Percentiles rank a stretch among this genome's conserved stretches.
Evolutionary conservation across 768 basidiomycete species (phyloP).

Genomic region (Mycena epipterygia): DNA sequence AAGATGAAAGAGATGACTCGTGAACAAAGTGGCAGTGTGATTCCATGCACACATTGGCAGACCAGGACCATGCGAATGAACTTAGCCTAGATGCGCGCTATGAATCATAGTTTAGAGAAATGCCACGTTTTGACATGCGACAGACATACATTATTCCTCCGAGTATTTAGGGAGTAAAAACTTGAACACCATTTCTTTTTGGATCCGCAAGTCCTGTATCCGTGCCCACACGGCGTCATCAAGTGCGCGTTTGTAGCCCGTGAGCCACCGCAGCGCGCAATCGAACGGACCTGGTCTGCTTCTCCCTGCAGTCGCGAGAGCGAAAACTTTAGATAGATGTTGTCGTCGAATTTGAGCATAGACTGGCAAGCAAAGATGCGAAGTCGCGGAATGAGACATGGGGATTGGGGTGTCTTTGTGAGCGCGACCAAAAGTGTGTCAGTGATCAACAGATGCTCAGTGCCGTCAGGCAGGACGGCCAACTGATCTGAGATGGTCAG

Average conservation of each 20-base stretch:
- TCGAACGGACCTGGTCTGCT: background rate
- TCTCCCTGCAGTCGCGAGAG: background rate
- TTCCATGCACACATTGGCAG: too few species aligned
- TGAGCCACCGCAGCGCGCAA: background rate
- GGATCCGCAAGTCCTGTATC: background rate
- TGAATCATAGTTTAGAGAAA: too few species aligned
- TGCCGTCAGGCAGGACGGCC: fast-evolving
- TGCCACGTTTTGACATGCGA: too few species aligned
- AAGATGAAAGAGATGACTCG: too few species aligned
- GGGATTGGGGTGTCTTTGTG: too few species aligned
- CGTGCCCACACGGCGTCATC: background rate
- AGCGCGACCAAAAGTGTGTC: background rate
- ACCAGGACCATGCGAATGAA: too few species aligned
- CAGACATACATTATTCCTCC: too few species aligned
- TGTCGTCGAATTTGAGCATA: background rate
- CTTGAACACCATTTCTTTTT: too few species aligned
- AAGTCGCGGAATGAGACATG: background rate
- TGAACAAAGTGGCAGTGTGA: too few species aligned
- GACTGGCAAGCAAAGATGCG: background rate
- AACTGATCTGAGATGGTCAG: background rate
- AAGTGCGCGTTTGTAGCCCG: background rate
- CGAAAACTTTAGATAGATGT: background rate
- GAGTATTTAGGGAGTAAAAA: too few species aligned
- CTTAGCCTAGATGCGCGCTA: too few species aligned
- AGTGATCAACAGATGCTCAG: background rate